Percentiles rank a stretch among this genome's conserved stretches.
Conservation (phyloP, 257 asterid species). For the Buddleja alternifolia region DNA sequence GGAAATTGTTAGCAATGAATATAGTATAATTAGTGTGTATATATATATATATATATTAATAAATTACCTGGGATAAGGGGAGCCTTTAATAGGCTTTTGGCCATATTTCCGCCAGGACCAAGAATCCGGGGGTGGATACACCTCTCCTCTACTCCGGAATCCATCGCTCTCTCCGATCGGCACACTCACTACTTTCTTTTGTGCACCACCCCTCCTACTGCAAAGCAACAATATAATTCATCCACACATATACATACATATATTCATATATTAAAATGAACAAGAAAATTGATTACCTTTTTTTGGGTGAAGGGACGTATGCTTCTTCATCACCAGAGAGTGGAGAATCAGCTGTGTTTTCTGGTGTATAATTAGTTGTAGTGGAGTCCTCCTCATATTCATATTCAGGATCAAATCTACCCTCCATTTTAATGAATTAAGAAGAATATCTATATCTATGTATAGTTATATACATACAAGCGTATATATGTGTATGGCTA, state of each 20-base stretch:
- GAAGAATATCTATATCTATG: neutral
- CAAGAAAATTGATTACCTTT: conserved; percentile 49
- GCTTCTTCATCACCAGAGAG: conserved; percentile 63
- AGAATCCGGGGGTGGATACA: conserved; percentile 86
- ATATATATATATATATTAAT: too few species aligned
- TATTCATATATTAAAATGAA: too few species aligned
- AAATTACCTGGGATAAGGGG: conserved; percentile 81
- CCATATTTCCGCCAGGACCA: conserved; percentile 97
- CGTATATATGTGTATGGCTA: neutral
- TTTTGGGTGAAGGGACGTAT: conserved; percentile 57
- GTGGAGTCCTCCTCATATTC: conserved; percentile 46
- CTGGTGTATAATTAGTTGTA: conserved; percentile 33
- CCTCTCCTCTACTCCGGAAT: conserved; percentile 64
- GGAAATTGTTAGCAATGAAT: too few species aligned
- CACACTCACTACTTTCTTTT: conserved; percentile 60
- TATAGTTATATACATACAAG: neutral
- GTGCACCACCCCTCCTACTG: conserved; percentile 54
- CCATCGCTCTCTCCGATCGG: conserved; percentile 63
- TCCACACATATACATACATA: too few species aligned
- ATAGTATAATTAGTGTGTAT: neutral
- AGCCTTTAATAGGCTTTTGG: conserved; percentile 83
- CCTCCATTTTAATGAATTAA: conserved; percentile 45
- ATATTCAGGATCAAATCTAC: conserved; percentile 39
- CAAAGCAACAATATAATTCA: too few species aligned
- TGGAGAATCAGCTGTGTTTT: conserved; percentile 52